Evolutionary conservation across 2,329 filamentous ascomycete species (phyloP).

Genomic region (Diaporthe velutina): DNA sequence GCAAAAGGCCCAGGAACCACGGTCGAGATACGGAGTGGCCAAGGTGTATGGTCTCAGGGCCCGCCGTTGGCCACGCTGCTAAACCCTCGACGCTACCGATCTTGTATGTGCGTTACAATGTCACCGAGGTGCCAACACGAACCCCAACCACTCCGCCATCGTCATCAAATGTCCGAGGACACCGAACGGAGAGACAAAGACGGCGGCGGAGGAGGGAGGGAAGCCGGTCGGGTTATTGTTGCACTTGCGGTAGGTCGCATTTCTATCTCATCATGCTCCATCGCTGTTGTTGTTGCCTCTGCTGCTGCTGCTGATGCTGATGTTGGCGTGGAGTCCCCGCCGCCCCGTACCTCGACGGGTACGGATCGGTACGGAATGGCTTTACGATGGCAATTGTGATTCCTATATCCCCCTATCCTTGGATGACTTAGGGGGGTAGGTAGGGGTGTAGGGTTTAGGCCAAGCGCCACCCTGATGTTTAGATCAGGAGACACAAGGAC

Average conservation of each 20-base stretch:
- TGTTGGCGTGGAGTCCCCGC: slow-evolving; percentile 4
- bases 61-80: not conserved
- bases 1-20: slow-evolving; percentile 11
- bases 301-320: not conserved
- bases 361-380: slow-evolving; percentile 35
- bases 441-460: slow-evolving; percentile 15
- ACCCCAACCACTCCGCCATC: slow-evolving; percentile 33
- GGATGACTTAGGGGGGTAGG: slow-evolving; percentile 15
- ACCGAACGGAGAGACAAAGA: not conserved
- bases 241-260: slow-evolving; percentile 11
- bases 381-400: slow-evolving; percentile 26
- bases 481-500: slow-evolving; percentile 26
- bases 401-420: slow-evolving; percentile 19
- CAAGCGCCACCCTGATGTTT: slow-evolving; percentile 20
- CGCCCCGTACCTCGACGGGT: slow-evolving; percentile 5
- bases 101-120: slow-evolving; percentile 42
- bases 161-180: slow-evolving; percentile 43
- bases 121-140: slow-evolving; percentile 39
- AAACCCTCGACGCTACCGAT: slow-evolving; percentile 26
- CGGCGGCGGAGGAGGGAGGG: not conserved
- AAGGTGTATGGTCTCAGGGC: slow-evolving; percentile 12
- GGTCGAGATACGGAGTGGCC: slow-evolving; percentile 6
- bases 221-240: not conserved
- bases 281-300: not conserved
- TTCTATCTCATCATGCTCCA: not conserved